A percentile compares a stretch with the other conserved stretches of the same genome.
Evolutionary conservation across 2,329 filamentous ascomycete genomes (phyloP).

Genomic region (Zarea fungicola): DNA sequence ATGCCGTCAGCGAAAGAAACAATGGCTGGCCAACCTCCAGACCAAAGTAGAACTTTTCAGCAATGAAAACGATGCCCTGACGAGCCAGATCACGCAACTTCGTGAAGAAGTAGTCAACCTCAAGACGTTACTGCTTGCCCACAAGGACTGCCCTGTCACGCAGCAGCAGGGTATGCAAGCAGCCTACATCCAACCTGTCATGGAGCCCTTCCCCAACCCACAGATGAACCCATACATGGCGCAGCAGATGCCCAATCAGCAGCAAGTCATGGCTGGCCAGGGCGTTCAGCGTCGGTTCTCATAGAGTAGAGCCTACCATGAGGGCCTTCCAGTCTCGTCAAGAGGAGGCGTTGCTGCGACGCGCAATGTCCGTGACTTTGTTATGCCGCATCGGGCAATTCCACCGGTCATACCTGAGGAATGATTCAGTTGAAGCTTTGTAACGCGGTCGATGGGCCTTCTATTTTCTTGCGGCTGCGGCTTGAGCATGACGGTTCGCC

Average conservation of each 20-base stretch:
- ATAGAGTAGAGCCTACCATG: slow-evolving; percentile 31
- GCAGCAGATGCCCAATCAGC: slow-evolving; percentile 44
- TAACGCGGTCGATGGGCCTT: no score
- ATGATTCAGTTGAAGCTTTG: no score
- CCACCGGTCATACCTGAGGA: no score
- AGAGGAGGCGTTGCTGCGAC: no score
- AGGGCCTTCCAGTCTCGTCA: no score
- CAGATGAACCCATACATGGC: slow-evolving; percentile 59
- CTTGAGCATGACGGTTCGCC: no score
- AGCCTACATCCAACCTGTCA: slow-evolving; percentile 50
- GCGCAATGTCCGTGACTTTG: no score
- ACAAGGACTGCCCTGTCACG: slow-evolving; percentile 93
- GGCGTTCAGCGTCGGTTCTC: slow-evolving; percentile 52
- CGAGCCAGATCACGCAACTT: slow-evolving; percentile 74
- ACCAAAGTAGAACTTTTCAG: slow-evolving; percentile 91
- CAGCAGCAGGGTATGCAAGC: slow-evolving; percentile 68
- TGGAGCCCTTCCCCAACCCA: slow-evolving; percentile 45
- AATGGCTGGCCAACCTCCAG: slow-evolving; percentile 94
- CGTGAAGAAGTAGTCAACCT: slow-evolving; percentile 92
- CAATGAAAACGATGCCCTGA: slow-evolving; percentile 83
- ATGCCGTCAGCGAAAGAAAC: slow-evolving; percentile 96
- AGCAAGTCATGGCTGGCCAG: slow-evolving; percentile 52
- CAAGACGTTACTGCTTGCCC: slow-evolving; percentile 85
- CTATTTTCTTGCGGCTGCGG: no score
- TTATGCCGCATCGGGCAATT: no score